Evolutionary conservation across 768 basidiomycete species (phyloP).

Genomic region (Brasilioporus rufonigricans): DNA sequence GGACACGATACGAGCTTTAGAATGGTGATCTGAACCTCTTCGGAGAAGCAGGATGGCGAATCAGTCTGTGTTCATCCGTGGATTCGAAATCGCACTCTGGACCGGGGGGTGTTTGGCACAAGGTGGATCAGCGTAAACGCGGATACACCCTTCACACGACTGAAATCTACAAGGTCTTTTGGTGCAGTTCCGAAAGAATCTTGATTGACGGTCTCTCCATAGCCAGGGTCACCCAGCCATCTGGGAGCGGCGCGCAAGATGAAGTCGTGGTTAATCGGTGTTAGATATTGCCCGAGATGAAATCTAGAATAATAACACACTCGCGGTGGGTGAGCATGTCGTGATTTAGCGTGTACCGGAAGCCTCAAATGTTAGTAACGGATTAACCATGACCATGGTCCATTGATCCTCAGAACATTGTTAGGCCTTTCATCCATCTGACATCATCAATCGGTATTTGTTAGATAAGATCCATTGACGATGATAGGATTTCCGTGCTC

Average conservation of each 20-base stretch:
- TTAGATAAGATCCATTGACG: no score
- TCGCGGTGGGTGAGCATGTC: slow-evolving; percentile 1
- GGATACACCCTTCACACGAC: neutral
- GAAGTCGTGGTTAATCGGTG: neutral
- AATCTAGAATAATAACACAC: neutral
- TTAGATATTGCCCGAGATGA: neutral
- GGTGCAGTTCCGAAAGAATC: neutral
- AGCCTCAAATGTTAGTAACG: neutral
- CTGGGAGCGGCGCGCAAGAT: neutral
- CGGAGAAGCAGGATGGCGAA: neutral
- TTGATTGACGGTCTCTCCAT: neutral
- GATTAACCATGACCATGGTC: neutral
- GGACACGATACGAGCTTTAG: slow-evolving; percentile 5
- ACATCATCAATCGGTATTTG: no score
- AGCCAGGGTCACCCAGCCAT: neutral
- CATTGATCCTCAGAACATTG: neutral
- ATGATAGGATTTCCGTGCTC: slow-evolving; percentile 5
- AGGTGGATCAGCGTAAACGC: slow-evolving; percentile 2
- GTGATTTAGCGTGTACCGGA: neutral
- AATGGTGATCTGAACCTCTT: slow-evolving; percentile 12
- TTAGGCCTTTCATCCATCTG: no score
- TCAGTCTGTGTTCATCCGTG: no score
- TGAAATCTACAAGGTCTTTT: neutral
- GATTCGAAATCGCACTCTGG: slow-evolving; percentile 23
- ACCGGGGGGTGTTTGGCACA: neutral